Evolutionary conservation across 129 eudicot genomes (phyloP).

Genomic region (Logfia minima): DNA sequence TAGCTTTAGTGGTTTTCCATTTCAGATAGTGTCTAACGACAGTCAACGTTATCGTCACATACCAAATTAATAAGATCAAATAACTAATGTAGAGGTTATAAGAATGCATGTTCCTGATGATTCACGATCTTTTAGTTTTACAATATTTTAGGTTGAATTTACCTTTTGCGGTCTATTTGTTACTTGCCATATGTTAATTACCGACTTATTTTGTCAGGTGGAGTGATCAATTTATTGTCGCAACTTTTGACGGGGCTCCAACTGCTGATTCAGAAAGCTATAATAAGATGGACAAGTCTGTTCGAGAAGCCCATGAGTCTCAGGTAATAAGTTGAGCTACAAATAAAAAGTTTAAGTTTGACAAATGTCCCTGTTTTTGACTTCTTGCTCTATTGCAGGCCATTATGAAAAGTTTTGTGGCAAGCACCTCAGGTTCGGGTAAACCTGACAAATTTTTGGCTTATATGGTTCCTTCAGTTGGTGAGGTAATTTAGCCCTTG

Average conservation of each 20-base stretch:
- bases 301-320: conserved; percentile 75
- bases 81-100: no score
- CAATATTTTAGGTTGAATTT: no score
- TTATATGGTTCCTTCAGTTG: conserved; percentile 85
- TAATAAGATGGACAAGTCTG: conserved; percentile 59
- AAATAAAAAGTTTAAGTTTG: background rate
- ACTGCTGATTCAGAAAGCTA: conserved; percentile 84
- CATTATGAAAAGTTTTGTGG: conserved; percentile 76
- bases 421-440: conserved; percentile 57
- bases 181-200: background rate
- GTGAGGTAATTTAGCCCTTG: conserved; percentile 56
- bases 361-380: background rate
- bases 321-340: conserved; percentile 41
- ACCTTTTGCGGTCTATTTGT: no score
- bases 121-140: no score
- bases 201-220: conserved; percentile 42
- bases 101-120: no score
- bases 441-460: conserved; percentile 73
- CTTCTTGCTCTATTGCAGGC: conserved; percentile 53
- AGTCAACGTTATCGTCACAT: no score
- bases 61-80: no score
- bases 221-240: conserved; percentile 67
- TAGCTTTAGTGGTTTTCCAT: no score
- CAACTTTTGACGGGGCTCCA: conserved; percentile 85
- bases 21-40: no score